A percentile compares a stretch with the other conserved stretches of the same genome.
These are phyloP conservation scores for Fusarium anguioides DNA, from an alignment of 2,329 filamentous ascomycete species.

Conservation along the genomic window DNA sequence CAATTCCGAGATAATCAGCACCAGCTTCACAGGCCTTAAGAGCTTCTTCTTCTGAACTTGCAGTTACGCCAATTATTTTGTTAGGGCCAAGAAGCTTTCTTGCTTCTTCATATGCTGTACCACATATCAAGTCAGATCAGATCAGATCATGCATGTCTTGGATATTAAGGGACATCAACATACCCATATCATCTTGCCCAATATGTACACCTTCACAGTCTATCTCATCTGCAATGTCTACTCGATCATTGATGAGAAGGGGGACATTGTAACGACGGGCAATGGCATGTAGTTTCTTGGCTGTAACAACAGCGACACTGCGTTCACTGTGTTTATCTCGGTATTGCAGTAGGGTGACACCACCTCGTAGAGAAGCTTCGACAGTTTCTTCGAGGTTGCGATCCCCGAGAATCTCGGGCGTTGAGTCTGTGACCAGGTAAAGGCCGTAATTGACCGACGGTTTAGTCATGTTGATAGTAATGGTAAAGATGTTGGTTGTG, in stretches of 20 bases:
- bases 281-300: slow-evolving; percentile 75
- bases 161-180: slow-evolving; percentile 39
- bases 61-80: slow-evolving; percentile 89
- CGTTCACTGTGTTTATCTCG: slow-evolving; percentile 88
- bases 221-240: slow-evolving; percentile 87
- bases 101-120: slow-evolving; percentile 59
- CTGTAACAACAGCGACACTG: slow-evolving; percentile 75
- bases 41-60: slow-evolving; percentile 80
- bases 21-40: slow-evolving; percentile 75
- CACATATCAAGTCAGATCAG: slow-evolving; percentile 9
- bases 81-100: slow-evolving; percentile 77
- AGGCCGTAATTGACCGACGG: slow-evolving; percentile 76
- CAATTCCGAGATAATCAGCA: slow-evolving; percentile 92
- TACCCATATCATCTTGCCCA: slow-evolving; percentile 92
- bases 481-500: neutral
- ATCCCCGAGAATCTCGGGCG: slow-evolving; percentile 80
- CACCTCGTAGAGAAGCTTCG: slow-evolving; percentile 78
- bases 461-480: slow-evolving; percentile 22
- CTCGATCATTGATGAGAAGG: slow-evolving; percentile 90
- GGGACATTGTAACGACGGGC: slow-evolving; percentile 77
- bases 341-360: slow-evolving; percentile 89
- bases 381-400: slow-evolving; percentile 79
- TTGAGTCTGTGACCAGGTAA: slow-evolving; percentile 94
- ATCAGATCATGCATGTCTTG: neutral
- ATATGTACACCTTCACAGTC: slow-evolving; percentile 93